Percentiles rank a stretch among this genome's conserved stretches.
phyloP scores from a whole-genome alignment of 2,329 filamentous ascomycete species.

The Leptoxyphium fumago region DNA sequence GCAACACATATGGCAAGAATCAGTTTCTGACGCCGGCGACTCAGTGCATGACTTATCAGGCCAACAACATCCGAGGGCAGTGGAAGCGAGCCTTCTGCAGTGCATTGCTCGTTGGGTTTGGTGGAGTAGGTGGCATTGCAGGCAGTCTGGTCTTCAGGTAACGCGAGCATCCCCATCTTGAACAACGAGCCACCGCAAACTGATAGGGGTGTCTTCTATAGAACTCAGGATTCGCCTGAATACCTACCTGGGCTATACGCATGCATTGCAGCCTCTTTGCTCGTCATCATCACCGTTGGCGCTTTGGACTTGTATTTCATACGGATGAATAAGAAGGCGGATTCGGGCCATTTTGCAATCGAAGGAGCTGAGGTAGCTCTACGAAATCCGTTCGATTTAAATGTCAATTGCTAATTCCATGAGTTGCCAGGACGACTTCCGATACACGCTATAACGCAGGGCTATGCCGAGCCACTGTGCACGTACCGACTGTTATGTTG shows the following conservation, averaged over 20 bases:
- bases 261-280: slow-evolving; percentile 10
- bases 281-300: slow-evolving; percentile 10
- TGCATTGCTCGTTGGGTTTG: slow-evolving; percentile 56
- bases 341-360: slow-evolving; percentile 8
- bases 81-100: slow-evolving; percentile 70
- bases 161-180: slow-evolving; percentile 15
- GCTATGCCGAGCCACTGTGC: too few species aligned
- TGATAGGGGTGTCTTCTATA: slow-evolving; percentile 1
- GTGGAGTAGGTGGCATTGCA: slow-evolving; percentile 61
- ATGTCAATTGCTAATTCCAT: too few species aligned
- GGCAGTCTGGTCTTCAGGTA: slow-evolving; percentile 56
- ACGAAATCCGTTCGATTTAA: too few species aligned
- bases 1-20: neutral
- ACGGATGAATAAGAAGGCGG: slow-evolving; percentile 9
- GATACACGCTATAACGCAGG: slow-evolving; percentile 5
- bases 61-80: slow-evolving; percentile 71
- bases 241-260: slow-evolving; percentile 13
- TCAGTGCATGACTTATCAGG: slow-evolving; percentile 58
- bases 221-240: slow-evolving; percentile 7
- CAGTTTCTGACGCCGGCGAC: neutral
- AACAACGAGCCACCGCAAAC: too few species aligned
- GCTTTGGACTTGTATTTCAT: slow-evolving; percentile 9
- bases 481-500: too few species aligned
- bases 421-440: slow-evolving; percentile 7
- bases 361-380: slow-evolving; percentile 10